Base-by-base conservation (phyloP, 75 land plant genomes). In the Selaginella moellendorffii region DNA sequence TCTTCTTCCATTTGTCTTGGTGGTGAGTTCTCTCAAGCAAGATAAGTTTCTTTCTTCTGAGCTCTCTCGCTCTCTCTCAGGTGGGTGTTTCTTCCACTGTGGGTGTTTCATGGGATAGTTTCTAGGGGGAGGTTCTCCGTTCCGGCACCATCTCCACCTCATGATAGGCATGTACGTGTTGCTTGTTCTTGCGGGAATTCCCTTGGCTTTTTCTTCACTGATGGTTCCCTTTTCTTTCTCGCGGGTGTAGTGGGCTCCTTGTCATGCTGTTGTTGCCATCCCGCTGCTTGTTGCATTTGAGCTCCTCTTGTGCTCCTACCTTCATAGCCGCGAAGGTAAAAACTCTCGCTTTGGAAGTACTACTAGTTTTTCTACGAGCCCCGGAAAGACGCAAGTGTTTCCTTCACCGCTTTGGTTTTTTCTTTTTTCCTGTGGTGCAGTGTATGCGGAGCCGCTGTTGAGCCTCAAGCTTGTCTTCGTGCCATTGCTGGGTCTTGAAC, bases 251-350 rank as follows among this genome's bases (percentile, higher is more conserved):
- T 92, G 97, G 97, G 88, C 97, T 52, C 97, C 97, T 54, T 92
- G 86, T 63, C 97, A 92, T 80, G 72, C 95, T 63, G 69, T 92
- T 52, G 81, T 81, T 61, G 95, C 96, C 22, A 69, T 81, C 25
- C 97, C 97, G 12, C 68, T 92, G 61, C 80, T 92, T 30, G 68
- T 92, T 66, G 80, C 97, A 60, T 92, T 92, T 81, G 97, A 92
- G 73, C 66, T 92, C 28, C 85, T 92, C 9, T 84, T 92, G 56
- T 92, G 97, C 69, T 73, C 85, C 63, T 83, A 85, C 69, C 86
- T 92, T 66, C 83, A 85, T 66, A 85, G 78, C 58, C 54, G 26
- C 14, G 63, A 74, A 67, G 93, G 97, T 90, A 87, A 31, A 29
- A 28, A 46, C 51, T 18, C 51, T 46, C 18, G 51, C 51, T 46